These are phyloP conservation scores for Termitomyces sp. DNA, from an alignment of 768 basidiomycete genomes.

Conservation along the genomic window DNA sequence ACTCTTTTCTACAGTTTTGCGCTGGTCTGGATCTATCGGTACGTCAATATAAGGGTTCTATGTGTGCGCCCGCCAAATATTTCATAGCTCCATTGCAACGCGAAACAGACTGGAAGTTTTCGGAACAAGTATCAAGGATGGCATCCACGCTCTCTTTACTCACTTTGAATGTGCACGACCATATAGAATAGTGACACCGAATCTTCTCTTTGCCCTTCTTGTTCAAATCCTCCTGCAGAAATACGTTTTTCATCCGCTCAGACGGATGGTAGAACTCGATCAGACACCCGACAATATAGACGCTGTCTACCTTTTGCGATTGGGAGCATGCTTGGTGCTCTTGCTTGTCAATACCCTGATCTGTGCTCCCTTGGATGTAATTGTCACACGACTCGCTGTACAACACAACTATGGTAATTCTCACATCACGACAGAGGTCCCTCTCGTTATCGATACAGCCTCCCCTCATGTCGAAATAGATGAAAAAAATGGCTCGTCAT, in stretches of 20 bases:
- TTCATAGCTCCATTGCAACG: conserved; percentile 42
- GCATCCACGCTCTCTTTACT: conserved; percentile 51
- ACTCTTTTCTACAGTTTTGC: conserved; percentile 12
- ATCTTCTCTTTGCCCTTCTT: conserved; percentile 42
- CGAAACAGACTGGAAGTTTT: conserved; percentile 51
- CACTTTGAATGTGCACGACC: conserved; percentile 57
- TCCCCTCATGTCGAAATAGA: not conserved
- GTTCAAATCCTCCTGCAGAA: conserved; percentile 32
- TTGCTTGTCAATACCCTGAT: conserved; percentile 14
- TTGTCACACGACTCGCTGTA: conserved; percentile 20
- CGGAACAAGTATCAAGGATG: conserved; percentile 34
- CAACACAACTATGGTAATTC: conserved; percentile 15
- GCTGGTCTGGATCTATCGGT: conserved; percentile 18
- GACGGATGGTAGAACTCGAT: conserved; percentile 12
- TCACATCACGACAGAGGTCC: not conserved
- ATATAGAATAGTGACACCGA: conserved; percentile 55
- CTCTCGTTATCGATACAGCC: not conserved
- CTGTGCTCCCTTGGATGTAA: conserved; percentile 22
- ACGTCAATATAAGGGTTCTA: not conserved
- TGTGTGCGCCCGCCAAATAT: not conserved
- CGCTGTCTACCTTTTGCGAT: not conserved
- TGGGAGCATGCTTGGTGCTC: conserved; percentile 1
- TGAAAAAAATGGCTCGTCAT: not conserved
- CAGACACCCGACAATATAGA: not conserved
- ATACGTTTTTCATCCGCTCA: conserved; percentile 22